Percentiles rank a stretch among this genome's conserved stretches.
Conservation (phyloP, 2,329 filamentous ascomycete genomes). For the Aspergillus oerlinghausenensis region DNA sequence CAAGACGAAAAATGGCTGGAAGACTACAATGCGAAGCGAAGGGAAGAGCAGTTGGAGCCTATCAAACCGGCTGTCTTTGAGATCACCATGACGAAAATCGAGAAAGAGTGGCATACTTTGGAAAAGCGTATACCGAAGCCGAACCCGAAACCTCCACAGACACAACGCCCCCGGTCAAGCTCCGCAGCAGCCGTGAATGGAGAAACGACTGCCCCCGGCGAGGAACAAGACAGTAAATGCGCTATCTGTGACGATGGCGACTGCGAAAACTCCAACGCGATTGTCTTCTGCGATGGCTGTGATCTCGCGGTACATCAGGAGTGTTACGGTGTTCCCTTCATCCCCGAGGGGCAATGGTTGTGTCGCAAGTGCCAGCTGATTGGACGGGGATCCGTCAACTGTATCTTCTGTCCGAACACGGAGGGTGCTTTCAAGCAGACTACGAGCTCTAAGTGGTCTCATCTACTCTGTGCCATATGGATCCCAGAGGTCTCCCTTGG, state of each 20-base stretch:
- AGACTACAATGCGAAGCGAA: slow-evolving; percentile 72
- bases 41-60: slow-evolving; percentile 66
- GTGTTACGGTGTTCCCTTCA: slow-evolving; percentile 97
- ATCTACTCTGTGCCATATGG: slow-evolving; percentile 96
- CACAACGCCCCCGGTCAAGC: slow-evolving; percentile 84
- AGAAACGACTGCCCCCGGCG: slow-evolving; percentile 71
- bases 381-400: slow-evolving; percentile 85
- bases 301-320: slow-evolving; percentile 97
- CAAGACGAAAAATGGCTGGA: slow-evolving; percentile 97
- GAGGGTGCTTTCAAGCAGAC: slow-evolving; percentile 99
- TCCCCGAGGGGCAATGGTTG: slow-evolving; percentile 96
- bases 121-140: slow-evolving; percentile 97
- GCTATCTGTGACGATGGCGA: slow-evolving; percentile 99
- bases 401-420: slow-evolving; percentile 96
- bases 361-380: slow-evolving; percentile 96
- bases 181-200: slow-evolving; percentile 94
- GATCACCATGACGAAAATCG: slow-evolving; percentile 97
- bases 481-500: slow-evolving; percentile 95
- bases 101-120: slow-evolving; percentile 95
- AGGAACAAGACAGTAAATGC: slow-evolving; percentile 96
- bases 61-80: slow-evolving; percentile 95
- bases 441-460: slow-evolving; percentile 92
- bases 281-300: slow-evolving; percentile 97
- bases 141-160: slow-evolving; percentile 93
- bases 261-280: slow-evolving; percentile 98